These are phyloP conservation scores for Herpotrichia juniperi DNA, from an alignment of 2,329 filamentous ascomycete species.

Conservation along the genomic window DNA sequence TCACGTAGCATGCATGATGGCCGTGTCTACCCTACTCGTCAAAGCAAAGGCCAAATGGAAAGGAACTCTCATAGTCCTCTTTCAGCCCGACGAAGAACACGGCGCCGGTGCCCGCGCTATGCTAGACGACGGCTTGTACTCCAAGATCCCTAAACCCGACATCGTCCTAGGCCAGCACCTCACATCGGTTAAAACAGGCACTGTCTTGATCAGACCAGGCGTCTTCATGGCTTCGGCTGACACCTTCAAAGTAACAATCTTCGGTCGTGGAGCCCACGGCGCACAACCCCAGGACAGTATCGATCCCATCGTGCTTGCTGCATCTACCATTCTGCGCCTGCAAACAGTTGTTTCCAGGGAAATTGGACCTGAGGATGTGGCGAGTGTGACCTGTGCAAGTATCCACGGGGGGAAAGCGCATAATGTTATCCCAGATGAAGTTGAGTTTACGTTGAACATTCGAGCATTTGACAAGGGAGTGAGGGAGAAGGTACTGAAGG, in stretches of 20 bases:
- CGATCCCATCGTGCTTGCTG: constrained; percentile 65
- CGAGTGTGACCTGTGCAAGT: constrained; percentile 64
- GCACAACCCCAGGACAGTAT: constrained; percentile 62
- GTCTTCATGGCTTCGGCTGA: constrained; percentile 8
- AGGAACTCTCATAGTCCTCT: constrained; percentile 68
- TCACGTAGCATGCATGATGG: constrained; percentile 66
- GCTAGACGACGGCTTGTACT: constrained; percentile 65
- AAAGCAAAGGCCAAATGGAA: constrained; percentile 57
- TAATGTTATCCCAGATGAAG: constrained; percentile 64
- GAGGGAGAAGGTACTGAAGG: constrained; percentile 54
- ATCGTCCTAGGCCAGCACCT: constrained; percentile 63
- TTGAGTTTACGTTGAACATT: constrained; percentile 62
- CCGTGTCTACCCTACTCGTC: constrained; percentile 58
- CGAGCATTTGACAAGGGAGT: constrained; percentile 55
- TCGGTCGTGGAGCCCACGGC: constrained; percentile 64
- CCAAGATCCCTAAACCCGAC: constrained; percentile 59
- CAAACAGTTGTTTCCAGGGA: constrained; percentile 65
- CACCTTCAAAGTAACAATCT: constrained; percentile 58
- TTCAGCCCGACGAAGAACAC: constrained; percentile 72
- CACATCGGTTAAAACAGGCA: too few species aligned
- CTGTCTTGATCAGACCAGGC: too few species aligned
- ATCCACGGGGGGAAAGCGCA: constrained; percentile 65
- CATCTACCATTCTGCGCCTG: constrained; percentile 61
- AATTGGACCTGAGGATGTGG: constrained; percentile 59
- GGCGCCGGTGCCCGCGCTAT: constrained; percentile 67